Base-by-base conservation (phyloP, 1,284 basidiomycete genomes). In the Puccinia novopanici region DNA sequence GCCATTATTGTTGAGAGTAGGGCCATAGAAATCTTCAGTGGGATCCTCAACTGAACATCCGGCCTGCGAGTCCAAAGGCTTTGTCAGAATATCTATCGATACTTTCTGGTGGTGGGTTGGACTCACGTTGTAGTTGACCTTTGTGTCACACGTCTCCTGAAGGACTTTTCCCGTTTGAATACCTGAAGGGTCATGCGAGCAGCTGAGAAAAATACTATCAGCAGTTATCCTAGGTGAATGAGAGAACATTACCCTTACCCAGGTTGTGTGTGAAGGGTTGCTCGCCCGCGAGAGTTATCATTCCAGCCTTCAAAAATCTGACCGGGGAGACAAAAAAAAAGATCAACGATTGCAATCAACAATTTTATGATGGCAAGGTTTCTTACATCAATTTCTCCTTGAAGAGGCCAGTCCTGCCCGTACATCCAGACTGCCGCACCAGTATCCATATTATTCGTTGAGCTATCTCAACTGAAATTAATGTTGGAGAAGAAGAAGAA, bases 241-340 rank as follows among this genome's bases (percentile, higher is more conserved):
- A 74, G 37, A 45, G 34, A 6, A 2, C 17, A 48, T 17, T 22
- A 40, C 4, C 17, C 57, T 52, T 75, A 75, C 74, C 57, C 57
- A 57, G 59, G 54, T 19, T 12, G 50, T 24, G 74, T 63, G 30
- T 75, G 74, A 10, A 75, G 61, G 15, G 59, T 54, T 9, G 61
- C 61, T 65, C 61, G 45, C 5, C 57, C 57, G 9, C 17, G 54
- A 27, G 45, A 52, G 19, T 65, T 50, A 40, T 63, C 59, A 24
- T 75, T 75, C 74, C 74, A 75, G 24, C 74, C 61, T 75, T 75
- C 74, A 30, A 75, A 75, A 17, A 75, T 65, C 74, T 75, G n/a
- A 0, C 19, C 19, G 42, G 37, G n/a, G 22, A 30, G 37, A n/a
- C 5, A 6, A 54, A 6, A 17, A 6, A 17, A n/a, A 4, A n/a